Base-by-base conservation (phyloP, 2,329 filamentous ascomycete genomes). In the Clonostachys solani region DNA sequence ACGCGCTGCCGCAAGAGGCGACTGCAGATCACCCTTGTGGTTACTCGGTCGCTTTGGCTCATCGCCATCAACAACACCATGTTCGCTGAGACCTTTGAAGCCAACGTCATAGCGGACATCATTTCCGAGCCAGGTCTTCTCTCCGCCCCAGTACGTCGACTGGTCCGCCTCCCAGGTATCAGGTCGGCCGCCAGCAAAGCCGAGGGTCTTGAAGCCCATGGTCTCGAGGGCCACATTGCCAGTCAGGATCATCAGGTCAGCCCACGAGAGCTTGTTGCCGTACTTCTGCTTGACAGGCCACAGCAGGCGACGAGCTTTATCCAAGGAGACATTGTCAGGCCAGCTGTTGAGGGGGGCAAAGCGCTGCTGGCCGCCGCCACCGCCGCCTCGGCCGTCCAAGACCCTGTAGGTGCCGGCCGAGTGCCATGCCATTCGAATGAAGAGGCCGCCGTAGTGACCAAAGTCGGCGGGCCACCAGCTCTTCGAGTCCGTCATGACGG, bases 221-320 rank as follows among this genome's bases (percentile, higher is more conserved):
- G 79, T 81, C 69, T 91, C 87, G 52, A 91, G 76, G 42, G 87
- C 86, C 15, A 90, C 86, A 62, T 90, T 90, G 54, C 87, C 87
- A 23, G 84, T 80, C 46, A 91, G 77, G 48, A 89, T 74, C 43
- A 86, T 64, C 49, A 91, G 68, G 61, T 91, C 87, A 18, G 86
- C 83, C 87, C 87, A 91, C 0, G 87, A 90, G 66, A 91, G 86
- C 74, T 87, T 89, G 75, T 81, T 82, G 64, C 87, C 87, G 55
- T 91, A 91, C 77, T 91, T 91, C 57, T 89, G 86, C 80, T 91
- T 91, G 71, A 91, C 83, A 47, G 87, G 87, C 84, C 86, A 89
- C 40, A 91, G 72, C 47, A 91, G 79, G 53, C 87, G 86, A 48
- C 87, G 86, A 33, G 86, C 87, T 78, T 91, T 91, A 78, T 91